These are phyloP conservation scores for Forsythia viridissima DNA, from an alignment of 257 asterid species.

Conservation along the genomic window DNA sequence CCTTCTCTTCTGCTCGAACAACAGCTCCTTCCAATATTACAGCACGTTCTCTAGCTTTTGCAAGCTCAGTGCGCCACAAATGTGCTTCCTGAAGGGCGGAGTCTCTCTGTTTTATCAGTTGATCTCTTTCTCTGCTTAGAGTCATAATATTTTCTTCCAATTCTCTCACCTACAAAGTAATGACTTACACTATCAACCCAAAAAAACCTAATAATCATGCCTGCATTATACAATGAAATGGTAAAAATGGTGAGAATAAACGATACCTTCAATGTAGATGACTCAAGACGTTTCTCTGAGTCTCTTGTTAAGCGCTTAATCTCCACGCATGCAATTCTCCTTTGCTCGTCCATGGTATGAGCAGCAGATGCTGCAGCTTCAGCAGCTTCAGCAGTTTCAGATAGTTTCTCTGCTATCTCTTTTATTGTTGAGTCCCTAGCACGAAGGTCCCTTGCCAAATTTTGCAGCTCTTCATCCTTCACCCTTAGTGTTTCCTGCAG, in stretches of 20 bases:
- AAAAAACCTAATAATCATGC: not conserved
- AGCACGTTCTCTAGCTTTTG: conserved; percentile 86
- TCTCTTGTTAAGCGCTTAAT: conserved; percentile 72
- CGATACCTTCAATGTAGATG: conserved; percentile 58
- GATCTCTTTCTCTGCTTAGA: conserved; percentile 73
- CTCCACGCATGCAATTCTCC: conserved; percentile 84
- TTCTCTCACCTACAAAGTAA: conserved; percentile 55
- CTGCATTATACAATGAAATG: conserved; percentile 4
- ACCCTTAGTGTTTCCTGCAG: conserved; percentile 92
- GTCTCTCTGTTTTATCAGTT: conserved; percentile 72
- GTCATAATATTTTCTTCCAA: conserved; percentile 56
- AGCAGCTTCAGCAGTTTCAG: conserved; percentile 97
- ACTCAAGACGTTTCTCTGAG: conserved; percentile 56
- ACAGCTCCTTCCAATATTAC: conserved; percentile 94
- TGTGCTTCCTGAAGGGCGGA: conserved; percentile 85
- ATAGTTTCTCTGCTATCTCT: conserved; percentile 83
- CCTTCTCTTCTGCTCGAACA: conserved; percentile 95
- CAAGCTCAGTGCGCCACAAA: conserved; percentile 98
- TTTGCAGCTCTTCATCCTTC: conserved; percentile 98
- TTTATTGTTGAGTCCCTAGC: conserved; percentile 85
- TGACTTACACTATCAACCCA: conserved; percentile 9
- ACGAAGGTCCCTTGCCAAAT: conserved; percentile 84
- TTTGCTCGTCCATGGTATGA: conserved; percentile 84
- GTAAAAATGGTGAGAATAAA: conserved; percentile 19
- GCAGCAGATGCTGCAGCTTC: conserved; percentile 99